These are phyloP conservation scores for Theobroma cacao DNA, from an alignment of 345 rosid species.

Conservation along the genomic window DNA sequence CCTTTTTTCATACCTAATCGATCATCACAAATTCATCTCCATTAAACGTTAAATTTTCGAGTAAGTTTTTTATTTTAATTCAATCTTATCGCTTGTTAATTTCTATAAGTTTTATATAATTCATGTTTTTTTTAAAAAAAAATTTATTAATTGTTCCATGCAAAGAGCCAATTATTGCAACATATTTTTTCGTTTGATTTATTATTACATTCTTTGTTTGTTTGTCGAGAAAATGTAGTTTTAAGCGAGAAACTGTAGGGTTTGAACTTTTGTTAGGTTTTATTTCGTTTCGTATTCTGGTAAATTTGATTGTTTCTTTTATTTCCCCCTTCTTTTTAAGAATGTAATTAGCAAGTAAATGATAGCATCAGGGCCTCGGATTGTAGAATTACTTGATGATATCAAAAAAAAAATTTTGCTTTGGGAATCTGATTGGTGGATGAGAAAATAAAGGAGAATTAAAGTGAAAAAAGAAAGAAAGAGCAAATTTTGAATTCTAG, in stretches of 20 bases:
- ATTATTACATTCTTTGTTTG: conserved; percentile 10
- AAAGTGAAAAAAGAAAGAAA: not conserved
- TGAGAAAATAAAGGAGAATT: conserved; percentile 5
- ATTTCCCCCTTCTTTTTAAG: not conserved
- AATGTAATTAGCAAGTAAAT: not conserved
- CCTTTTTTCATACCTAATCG: conserved; percentile 11
- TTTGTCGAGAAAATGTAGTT: conserved; percentile 12
- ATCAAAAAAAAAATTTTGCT: not conserved
- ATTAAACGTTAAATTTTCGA: conserved; percentile 6
- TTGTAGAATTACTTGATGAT: conserved; percentile 9
- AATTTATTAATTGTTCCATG: not conserved
- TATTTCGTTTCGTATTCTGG: not conserved
- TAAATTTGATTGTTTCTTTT: not conserved
- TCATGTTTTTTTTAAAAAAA: not conserved
- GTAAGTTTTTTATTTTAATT: conserved; percentile 18
- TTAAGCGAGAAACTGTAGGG: not conserved
- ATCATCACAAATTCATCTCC: conserved; percentile 15
- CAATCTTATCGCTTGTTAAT: too few species aligned
- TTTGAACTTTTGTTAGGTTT: not conserved
- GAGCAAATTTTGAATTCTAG: not conserved
- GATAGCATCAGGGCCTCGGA: not conserved
- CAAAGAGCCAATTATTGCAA: not conserved
- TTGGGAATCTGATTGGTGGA: conserved; percentile 11
- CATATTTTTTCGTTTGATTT: not conserved
- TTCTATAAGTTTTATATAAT: not conserved